These are phyloP conservation scores for Volvox carteri DNA, from an alignment of 163 green algal species.

Conservation along the genomic window DNA sequence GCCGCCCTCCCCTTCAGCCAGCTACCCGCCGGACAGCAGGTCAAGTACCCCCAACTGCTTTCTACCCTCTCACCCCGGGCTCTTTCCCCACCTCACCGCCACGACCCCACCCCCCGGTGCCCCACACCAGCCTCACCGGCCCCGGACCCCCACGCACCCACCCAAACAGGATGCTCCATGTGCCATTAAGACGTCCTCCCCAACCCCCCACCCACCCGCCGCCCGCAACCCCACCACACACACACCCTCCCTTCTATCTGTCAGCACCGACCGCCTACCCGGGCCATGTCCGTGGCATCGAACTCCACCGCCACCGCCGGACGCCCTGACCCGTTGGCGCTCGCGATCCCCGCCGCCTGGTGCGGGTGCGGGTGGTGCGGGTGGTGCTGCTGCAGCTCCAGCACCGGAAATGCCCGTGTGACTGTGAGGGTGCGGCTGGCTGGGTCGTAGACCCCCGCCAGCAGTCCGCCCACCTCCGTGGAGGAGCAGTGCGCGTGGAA, in stretches of 20 bases:
- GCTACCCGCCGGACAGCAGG: no score
- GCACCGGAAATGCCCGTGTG: conserved; percentile 79
- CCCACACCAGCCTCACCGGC: no score
- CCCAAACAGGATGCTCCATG: no score
- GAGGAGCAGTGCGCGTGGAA: conserved; percentile 83
- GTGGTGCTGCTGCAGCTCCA: conserved; percentile 56
- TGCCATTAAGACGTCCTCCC: no score
- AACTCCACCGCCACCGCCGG: conserved; percentile 44
- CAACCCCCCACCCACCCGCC: background rate
- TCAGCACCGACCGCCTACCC: background rate
- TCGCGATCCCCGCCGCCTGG: background rate
- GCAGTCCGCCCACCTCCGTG: conserved; percentile 84
- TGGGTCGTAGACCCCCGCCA: conserved; percentile 80
- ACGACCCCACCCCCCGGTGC: no score
- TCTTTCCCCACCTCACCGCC: no score
- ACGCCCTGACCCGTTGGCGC: background rate
- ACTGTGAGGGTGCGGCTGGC: conserved; percentile 65
- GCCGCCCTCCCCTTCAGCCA: no score
- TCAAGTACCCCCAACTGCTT: no score
- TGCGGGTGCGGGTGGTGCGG: background rate
- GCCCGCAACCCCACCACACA: background rate
- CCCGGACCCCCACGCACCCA: no score
- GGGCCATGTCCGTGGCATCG: conserved; percentile 8
- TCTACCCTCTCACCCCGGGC: no score
- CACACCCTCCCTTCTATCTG: background rate